Conservation (phyloP, 495 filamentous ascomycete species). For the Penicillium steckii region DNA sequence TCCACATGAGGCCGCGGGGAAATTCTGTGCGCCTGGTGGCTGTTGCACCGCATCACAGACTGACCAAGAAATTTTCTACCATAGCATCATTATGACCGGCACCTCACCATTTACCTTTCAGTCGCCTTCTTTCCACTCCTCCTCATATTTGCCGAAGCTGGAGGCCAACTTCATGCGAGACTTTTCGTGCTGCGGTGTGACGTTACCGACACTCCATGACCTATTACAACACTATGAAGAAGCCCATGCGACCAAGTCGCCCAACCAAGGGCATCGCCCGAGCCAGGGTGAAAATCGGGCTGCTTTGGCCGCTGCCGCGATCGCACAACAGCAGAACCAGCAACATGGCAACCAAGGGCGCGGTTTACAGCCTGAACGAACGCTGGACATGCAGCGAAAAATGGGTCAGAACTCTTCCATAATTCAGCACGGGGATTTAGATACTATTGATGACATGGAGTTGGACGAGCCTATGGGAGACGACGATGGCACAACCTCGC, state of each 20-base stretch:
- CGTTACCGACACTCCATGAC: constrained; percentile 86
- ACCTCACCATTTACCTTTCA: constrained; percentile 90
- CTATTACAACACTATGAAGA: constrained; percentile 96
- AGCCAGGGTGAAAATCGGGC: constrained; percentile 56
- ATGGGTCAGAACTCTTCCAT: constrained; percentile 40
- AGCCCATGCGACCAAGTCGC: constrained; percentile 70
- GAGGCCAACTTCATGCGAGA: constrained; percentile 97
- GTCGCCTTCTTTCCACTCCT: constrained; percentile 94
- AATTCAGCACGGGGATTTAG: constrained; percentile 64
- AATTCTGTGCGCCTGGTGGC: constrained; percentile 12
- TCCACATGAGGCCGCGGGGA: constrained; percentile 5
- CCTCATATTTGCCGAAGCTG: constrained; percentile 94
- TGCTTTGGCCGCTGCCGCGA: constrained; percentile 54
- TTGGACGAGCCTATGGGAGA: constrained; percentile 79
- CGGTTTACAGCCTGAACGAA: constrained; percentile 40
- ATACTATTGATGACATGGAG: constrained; percentile 93
- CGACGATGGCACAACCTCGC: constrained; percentile 60
- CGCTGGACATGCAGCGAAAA: constrained; percentile 43
- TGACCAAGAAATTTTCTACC: constrained; percentile 25
- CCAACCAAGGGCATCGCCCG: constrained; percentile 55
- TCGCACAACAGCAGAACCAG: constrained; percentile 56
- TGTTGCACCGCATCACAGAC: constrained; percentile 25
- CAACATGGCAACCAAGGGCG: constrained; percentile 44
- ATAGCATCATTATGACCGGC: constrained; percentile 92
- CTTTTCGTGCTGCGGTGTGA: constrained; percentile 89